Base-by-base conservation (phyloP, 2,329 filamentous ascomycete species). In the Boeremia exigua region DNA sequence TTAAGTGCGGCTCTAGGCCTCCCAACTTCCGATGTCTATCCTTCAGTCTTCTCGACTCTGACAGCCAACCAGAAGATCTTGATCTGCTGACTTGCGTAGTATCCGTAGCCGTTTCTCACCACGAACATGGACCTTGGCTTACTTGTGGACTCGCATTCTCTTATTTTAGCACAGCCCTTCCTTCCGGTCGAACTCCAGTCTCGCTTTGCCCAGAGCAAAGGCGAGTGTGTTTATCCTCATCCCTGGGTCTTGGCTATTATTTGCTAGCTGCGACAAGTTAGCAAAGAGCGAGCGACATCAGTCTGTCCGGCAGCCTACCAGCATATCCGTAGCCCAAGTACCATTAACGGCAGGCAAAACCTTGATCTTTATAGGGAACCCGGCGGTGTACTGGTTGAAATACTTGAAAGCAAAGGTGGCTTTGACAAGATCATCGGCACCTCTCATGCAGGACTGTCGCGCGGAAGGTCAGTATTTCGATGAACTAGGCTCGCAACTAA, bases 161-260 rank as follows among this genome's bases (percentile, higher is more conserved):
- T 23, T 23, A 23, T 23, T 15, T 15, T 28, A 40, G 19, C 47
- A 50, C 14, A 50, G 30, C 11, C 47, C 47, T 2, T 50, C 47
- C 30, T 43, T 17, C 1, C 47, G 37, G n/a, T 50, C 47, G n/a
- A 50, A 50, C n/a, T 34, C 38, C 29, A 50, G 23, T 28, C 47
- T 42, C 3, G 47, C 47, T 28, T 30, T 19, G 9, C 47, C 47
- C 23, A 50, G 25, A 2, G 47, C 47, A 28, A 50, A 50, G 38
- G 43, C 43, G 14, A 50, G 47, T 11, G 47, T 36, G 11, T 42
- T 50, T n/a, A 50, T 50, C 6, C 30, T 17, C 47, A 50, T 50
- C 1, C 47, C 47, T 6, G 47, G 47, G 7, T 50, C 47, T 23
- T 25, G 10, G 8, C 30, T n/a, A 30, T 50, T 50, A 25, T 50